Evolutionary conservation across 2,329 filamentous ascomycete species (phyloP).

Genomic region (Neonectria magnoliae): DNA sequence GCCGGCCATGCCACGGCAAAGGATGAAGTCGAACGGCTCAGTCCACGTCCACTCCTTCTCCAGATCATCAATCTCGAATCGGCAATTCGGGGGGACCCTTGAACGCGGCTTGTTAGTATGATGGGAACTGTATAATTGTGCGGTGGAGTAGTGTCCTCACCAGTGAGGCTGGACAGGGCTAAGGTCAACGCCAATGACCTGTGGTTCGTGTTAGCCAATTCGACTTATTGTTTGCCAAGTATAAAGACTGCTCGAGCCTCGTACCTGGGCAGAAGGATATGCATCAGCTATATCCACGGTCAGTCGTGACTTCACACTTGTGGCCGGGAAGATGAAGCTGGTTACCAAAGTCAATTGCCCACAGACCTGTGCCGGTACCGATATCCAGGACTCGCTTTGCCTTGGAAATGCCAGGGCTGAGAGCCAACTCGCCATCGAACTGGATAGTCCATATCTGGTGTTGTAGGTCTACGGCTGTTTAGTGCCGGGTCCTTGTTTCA

Average conservation of each 20-base stretch:
- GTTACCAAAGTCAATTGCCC: conserved; percentile 41
- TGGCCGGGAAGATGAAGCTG: not conserved
- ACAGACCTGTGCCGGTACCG: conserved; percentile 41
- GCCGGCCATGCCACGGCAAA: conserved; percentile 33
- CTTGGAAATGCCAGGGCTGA: conserved; percentile 19
- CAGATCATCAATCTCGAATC: conserved; percentile 39
- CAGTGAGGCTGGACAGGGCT: conserved; percentile 34
- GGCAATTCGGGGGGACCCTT: conserved; percentile 38
- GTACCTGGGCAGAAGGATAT: conserved; percentile 27
- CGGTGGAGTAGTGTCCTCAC: not conserved
- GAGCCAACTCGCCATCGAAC: conserved; percentile 25
- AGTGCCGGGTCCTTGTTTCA: not conserved
- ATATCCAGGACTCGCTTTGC: conserved; percentile 41
- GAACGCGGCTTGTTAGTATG: not conserved
- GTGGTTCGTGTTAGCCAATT: not conserved
- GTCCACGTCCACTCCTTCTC: conserved; percentile 40
- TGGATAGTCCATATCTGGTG: conserved; percentile 31
- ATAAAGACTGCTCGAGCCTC: not conserved
- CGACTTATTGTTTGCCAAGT: not conserved
- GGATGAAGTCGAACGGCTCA: conserved; percentile 39
- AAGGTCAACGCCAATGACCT: conserved; percentile 36
- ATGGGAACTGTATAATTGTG: too few relatives aligned
- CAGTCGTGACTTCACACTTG: not conserved
- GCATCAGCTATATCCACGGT: conserved; percentile 23
- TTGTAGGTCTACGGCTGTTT: conserved; percentile 20